A percentile compares a stretch with the other conserved stretches of the same genome.
Evolutionary conservation across 2,329 filamentous ascomycete genomes (phyloP).

Genomic region (Pseudogymnoascus sp.): DNA sequence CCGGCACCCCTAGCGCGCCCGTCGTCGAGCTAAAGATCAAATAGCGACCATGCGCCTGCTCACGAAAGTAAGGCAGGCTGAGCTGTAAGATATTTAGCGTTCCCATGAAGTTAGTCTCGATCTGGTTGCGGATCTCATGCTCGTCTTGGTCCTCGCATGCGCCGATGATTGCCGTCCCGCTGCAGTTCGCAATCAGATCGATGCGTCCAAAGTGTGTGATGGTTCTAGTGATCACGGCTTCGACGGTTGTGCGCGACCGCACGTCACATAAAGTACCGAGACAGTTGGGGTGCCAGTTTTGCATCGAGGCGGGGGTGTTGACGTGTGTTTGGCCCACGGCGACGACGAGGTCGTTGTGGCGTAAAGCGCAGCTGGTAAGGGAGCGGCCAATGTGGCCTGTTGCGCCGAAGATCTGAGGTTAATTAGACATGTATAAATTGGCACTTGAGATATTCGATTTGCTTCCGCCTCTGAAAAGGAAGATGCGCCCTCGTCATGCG

Average conservation of each 20-base stretch:
- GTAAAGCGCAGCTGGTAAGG: slow-evolving; percentile 71
- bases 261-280: slow-evolving; percentile 85
- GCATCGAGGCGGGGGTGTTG: slow-evolving; percentile 63
- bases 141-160: slow-evolving; percentile 96
- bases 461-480: background rate
- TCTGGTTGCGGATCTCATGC: slow-evolving; percentile 87
- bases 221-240: slow-evolving; percentile 58
- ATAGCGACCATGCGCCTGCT: slow-evolving; percentile 68
- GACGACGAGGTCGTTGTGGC: slow-evolving; percentile 72
- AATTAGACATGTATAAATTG: slow-evolving; percentile 11
- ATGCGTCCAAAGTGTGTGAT: slow-evolving; percentile 70
- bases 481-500: background rate
- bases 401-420: slow-evolving; percentile 71
- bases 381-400: slow-evolving; percentile 96
- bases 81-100: slow-evolving; percentile 87
- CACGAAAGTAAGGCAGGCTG: slow-evolving; percentile 78
- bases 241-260: slow-evolving; percentile 68
- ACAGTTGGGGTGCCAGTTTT: slow-evolving; percentile 60
- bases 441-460: background rate
- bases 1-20: slow-evolving; percentile 86
- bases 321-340: slow-evolving; percentile 79
- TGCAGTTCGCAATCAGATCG: slow-evolving; percentile 88
- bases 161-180: slow-evolving; percentile 90
- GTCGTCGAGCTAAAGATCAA: slow-evolving; percentile 91
- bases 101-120: slow-evolving; percentile 96